phyloP scores from a whole-genome alignment of 345 rosid species.

The Sisymbrium altissimum region DNA sequence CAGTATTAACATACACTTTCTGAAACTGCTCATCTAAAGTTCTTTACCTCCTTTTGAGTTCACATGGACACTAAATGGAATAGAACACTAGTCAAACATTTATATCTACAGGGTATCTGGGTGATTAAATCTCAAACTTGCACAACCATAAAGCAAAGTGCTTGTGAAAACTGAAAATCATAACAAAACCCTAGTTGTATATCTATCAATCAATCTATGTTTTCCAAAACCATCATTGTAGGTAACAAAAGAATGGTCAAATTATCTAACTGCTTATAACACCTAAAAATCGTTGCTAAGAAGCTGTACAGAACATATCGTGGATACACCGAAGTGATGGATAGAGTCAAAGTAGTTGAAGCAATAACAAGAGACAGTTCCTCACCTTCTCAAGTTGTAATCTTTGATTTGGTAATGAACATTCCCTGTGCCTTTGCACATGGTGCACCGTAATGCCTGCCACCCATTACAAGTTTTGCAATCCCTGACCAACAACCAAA shows the following conservation, averaged over 20 bases:
- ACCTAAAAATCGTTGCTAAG: background rate
- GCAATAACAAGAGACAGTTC: background rate
- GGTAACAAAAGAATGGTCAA: background rate
- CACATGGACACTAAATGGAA: background rate
- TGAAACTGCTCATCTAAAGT: background rate
- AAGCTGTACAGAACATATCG: background rate
- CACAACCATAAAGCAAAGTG: background rate
- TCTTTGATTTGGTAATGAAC: slow-evolving; percentile 83
- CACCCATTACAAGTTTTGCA: slow-evolving; percentile 83
- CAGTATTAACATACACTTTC: background rate
- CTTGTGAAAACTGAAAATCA: background rate
- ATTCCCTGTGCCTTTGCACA: slow-evolving; percentile 91
- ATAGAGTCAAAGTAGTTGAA: background rate
- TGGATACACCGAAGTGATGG: background rate
- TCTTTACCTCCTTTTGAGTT: background rate
- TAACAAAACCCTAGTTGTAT: background rate
- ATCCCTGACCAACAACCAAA: slow-evolving; percentile 53
- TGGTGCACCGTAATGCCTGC: slow-evolving; percentile 83
- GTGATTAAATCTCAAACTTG: background rate
- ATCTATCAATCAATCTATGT: background rate
- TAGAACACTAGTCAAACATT: background rate
- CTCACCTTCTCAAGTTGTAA: slow-evolving; percentile 69
- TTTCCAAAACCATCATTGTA: background rate
- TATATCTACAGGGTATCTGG: too few relatives aligned
- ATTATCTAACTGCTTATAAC: background rate